phyloP scores from a whole-genome alignment of 768 basidiomycete genomes.

The Cystofilobasidium macerans region DNA sequence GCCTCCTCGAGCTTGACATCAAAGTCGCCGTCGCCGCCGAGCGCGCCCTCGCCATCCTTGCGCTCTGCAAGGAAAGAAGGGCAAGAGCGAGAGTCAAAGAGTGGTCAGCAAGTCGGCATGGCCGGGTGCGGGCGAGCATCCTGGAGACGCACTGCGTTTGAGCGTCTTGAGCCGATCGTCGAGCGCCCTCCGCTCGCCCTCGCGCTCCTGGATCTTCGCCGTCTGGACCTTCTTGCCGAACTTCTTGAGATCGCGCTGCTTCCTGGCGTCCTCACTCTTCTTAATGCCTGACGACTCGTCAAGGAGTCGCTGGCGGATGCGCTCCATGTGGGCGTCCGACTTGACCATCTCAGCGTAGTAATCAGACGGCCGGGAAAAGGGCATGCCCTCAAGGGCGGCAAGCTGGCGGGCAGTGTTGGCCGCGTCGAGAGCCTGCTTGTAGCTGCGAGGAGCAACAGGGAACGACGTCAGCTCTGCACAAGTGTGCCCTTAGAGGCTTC shows the following conservation, averaged over 20 bases:
- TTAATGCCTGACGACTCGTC: constrained; percentile 79
- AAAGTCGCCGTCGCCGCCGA: constrained; percentile 57
- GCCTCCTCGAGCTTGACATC: constrained; percentile 87
- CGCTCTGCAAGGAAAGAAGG: constrained; percentile 50
- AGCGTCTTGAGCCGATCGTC: constrained; percentile 72
- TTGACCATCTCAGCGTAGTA: constrained; percentile 99
- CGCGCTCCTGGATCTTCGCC: constrained; percentile 83
- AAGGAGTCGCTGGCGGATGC: constrained; percentile 76
- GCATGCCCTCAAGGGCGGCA: constrained; percentile 59
- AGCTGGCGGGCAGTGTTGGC: constrained; percentile 64
- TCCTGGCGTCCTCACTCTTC: constrained; percentile 78
- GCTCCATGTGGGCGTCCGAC: constrained; percentile 92
- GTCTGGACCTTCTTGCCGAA: constrained; percentile 95
- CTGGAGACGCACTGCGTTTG: constrained; percentile 67
- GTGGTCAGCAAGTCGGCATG: no score
- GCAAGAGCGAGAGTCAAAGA: background rate
- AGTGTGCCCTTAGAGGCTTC: no score
- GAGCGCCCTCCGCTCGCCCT: constrained; percentile 81
- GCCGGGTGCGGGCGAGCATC: no score
- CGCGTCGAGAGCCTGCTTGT: constrained; percentile 83
- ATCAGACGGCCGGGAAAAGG: constrained; percentile 83
- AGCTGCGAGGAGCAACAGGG: constrained; percentile 47
- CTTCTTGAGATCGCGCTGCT: constrained; percentile 90
- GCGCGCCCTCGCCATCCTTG: constrained; percentile 63
- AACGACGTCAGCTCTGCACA: no score